Evolutionary conservation across 768 basidiomycete species (phyloP), one percentile per base, ranked within the genome.

Genomic region (Trametes meyenii): DNA sequence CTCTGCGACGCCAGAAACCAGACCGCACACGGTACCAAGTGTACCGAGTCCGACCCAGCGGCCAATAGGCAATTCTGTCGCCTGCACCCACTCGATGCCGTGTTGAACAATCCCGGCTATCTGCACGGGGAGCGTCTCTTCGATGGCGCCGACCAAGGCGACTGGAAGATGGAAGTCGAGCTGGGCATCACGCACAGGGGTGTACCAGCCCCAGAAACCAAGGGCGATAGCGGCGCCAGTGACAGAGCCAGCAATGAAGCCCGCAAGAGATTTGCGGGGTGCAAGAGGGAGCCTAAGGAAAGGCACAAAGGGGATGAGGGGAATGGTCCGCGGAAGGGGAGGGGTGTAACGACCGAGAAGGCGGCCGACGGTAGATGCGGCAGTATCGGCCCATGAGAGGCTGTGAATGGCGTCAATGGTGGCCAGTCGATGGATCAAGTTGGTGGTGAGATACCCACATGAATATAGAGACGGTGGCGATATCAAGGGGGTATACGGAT

Each of bases 361-460:
- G n/a, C 95, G 86, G 45, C 95, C 95, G 65, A 96, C 78, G 13
- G 92, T 96, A 11, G 95, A 96, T 5, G 95, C 95, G 17, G 94
- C 87, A 1, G 95, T 96, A 73, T 97, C 95, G 0, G 93, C 94
- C 95, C 95, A 97, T 35, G 94, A 94, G 50, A 97, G 85, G 63
- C 94, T 96, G 53, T 38, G 24, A 23, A 38, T n/a, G 26, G 53
- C 44, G 19, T n/a, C 44, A 65, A 54, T 46, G 56, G 33, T 46
- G 38, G 36, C 54, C 33, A n/a, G 45, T 39, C 48, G 61, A 35
- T 55, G 26, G 49, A 53, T 21, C 45, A 29, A 58, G 55, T 38
- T 23, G 26, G 14, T 19, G 11, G 43, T n/a, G 36, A n/a, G 19
- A 2, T 36, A 81, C 90, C 68, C 72, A 92, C 94, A 94, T 92